Evolutionary conservation across 768 basidiomycete genomes (phyloP), one percentile per base, ranked within the genome.

Genomic region (Coprinellus aureogranulatus): DNA sequence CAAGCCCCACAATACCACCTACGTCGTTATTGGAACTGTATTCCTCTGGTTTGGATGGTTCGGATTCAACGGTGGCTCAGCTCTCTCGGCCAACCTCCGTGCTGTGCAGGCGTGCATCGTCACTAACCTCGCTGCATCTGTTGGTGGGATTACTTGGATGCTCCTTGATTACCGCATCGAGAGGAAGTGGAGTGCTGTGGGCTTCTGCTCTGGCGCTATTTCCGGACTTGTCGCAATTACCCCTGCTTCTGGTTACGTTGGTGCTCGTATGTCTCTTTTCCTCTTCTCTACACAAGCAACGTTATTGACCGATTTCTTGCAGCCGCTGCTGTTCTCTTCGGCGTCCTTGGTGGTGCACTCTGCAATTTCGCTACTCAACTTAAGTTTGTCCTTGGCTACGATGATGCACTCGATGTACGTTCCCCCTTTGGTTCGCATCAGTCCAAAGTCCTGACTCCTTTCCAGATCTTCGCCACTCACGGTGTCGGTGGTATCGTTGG

Each of bases 41-140:
- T 82, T 96, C 68, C 90, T 98, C 52, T 97, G 94, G 93, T 92
- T 93, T 57, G 90, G 90, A 4, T 98, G 95, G 95, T 92, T 96
- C 59, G 92, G 92, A 1, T 94, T 94, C 81, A 94, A 94, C 71
- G 95, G 95, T 6, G 96, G 96, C 23, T 89, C 86, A 16, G 94
- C 94, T 9, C 82, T 98, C 61, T 81, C 87, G 25, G 94, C 94
- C 39, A 96, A 94, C 72, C 75, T 95, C 59, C 84, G 92, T 62
- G 95, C 94, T 6, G 83, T 87, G 12, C 81, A 90, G 69, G 94
- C 96, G 2, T 92, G 92, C 74, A 89, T 95, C 62, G 89, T 94
- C 62, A 98, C 96, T 57, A 98, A 98, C 72, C 74, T 98, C 55
- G 90, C 94, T 2, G 96, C 93, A 1, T 83, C 83, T 50, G 88